A percentile compares a stretch with the other conserved stretches of the same genome.
These are phyloP conservation scores for Bretschneidera sinensis DNA, from an alignment of 345 rosid species.

Conservation along the genomic window DNA sequence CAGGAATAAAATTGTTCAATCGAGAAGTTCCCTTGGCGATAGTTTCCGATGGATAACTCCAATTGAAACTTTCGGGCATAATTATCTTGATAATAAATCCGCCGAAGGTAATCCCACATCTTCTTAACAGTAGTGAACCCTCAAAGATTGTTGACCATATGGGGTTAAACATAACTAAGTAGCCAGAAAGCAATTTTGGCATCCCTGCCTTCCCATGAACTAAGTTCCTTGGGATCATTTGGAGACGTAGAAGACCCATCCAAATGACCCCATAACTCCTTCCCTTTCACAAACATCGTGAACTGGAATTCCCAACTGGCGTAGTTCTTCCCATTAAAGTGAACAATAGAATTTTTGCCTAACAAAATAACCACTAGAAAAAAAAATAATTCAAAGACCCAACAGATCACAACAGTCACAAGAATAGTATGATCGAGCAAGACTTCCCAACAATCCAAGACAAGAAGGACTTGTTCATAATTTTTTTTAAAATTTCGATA, in stretches of 20 bases:
- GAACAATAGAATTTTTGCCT: slow-evolving; percentile 1
- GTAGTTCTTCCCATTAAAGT: slow-evolving; percentile 3
- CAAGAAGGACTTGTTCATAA: too few species aligned
- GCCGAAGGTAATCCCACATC: slow-evolving; percentile 15
- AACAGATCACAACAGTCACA: too few species aligned
- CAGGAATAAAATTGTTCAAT: too few species aligned
- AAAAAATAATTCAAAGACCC: too few species aligned
- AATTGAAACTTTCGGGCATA: too few species aligned
- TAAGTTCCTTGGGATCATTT: slow-evolving; percentile 4
- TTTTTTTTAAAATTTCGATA: too few species aligned
- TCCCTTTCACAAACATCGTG: slow-evolving; percentile 7
- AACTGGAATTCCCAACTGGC: slow-evolving; percentile 1
- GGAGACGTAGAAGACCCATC: slow-evolving; percentile 4
- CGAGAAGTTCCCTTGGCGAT: too few species aligned
- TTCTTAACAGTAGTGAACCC: background rate
- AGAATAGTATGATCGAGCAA: too few species aligned
- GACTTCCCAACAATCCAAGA: too few species aligned
- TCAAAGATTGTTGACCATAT: slow-evolving; percentile 13
- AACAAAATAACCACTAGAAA: too few species aligned
- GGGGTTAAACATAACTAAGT: slow-evolving; percentile 1
- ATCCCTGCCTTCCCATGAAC: slow-evolving; percentile 8
- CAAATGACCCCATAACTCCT: slow-evolving; percentile 8
- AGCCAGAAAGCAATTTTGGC: slow-evolving; percentile 13
- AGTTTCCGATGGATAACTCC: too few species aligned
- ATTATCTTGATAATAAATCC: too few species aligned